Evolutionary conservation across 73 alveolate genomes (phyloP).

Genomic region (Paramecium bursaria): DNA sequence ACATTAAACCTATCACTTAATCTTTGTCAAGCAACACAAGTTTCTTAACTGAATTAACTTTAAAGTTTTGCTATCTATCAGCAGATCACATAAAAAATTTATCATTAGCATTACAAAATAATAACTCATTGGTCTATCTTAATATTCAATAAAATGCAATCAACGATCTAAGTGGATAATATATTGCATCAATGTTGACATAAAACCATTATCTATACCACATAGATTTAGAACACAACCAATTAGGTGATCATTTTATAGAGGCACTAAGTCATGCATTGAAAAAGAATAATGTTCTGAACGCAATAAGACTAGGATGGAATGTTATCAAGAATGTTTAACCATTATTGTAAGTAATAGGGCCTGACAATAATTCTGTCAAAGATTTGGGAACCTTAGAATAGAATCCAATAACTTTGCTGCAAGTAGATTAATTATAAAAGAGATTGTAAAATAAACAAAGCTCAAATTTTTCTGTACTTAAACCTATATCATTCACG

Average conservation of each 20-base stretch:
- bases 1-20: not conserved
- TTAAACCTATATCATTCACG: not conserved
- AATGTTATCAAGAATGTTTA: conserved; percentile 5
- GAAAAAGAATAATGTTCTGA: conserved; percentile 26
- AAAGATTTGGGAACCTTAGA: conserved; percentile 2
- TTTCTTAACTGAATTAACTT: not conserved
- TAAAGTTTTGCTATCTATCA: not conserved
- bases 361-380: conserved; percentile 30
- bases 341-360: conserved; percentile 44
- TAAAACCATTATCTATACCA: conserved; percentile 1
- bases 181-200: not conserved
- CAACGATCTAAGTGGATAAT: conserved; percentile 32
- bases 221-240: conserved; percentile 30
- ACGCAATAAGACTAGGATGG: not conserved
- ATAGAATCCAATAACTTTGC: conserved; percentile 9
- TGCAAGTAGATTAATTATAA: conserved; percentile 32
- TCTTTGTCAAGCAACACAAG: not conserved
- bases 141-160: conserved; percentile 35
- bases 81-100: not conserved
- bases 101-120: not conserved
- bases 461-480: too few relatives aligned
- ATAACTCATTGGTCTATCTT: conserved; percentile 6
- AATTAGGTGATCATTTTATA: conserved; percentile 12
- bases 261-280: not conserved
- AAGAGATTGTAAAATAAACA: conserved; percentile 46